These are phyloP conservation scores for Serendipita indica DNA, from an alignment of 768 basidiomycete species.

Conservation along the genomic window DNA sequence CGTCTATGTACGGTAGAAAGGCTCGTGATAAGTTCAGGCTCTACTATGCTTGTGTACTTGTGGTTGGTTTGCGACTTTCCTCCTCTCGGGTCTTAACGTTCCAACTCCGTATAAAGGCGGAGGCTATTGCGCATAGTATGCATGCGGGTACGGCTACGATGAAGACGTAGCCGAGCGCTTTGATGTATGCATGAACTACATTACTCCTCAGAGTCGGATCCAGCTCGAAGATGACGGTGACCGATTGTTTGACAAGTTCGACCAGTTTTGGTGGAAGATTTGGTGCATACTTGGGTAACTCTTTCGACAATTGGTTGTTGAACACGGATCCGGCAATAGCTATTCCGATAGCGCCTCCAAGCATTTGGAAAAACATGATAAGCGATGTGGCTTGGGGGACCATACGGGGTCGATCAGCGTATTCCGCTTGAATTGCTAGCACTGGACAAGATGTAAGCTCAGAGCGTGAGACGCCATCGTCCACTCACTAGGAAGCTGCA, in stretches of 20 bases:
- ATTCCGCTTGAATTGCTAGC: slow-evolving; percentile 27
- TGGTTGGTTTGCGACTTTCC: not conserved
- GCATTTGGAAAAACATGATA: slow-evolving; percentile 22
- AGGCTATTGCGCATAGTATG: slow-evolving; percentile 18
- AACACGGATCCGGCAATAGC: slow-evolving; percentile 15
- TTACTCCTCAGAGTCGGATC: slow-evolving; percentile 16
- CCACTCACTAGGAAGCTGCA: slow-evolving; percentile 10
- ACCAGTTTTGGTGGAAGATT: slow-evolving; percentile 17
- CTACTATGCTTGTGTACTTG: too few species aligned
- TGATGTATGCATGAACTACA: slow-evolving; percentile 16
- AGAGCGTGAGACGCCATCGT: too few species aligned
- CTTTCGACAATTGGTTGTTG: slow-evolving; percentile 21
- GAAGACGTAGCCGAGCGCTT: slow-evolving; percentile 18
- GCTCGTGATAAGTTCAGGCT: too few species aligned
- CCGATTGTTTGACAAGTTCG: slow-evolving; percentile 18
- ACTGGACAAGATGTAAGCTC: too few species aligned
- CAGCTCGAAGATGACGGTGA: slow-evolving; percentile 19
- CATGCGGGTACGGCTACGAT: slow-evolving; percentile 23
- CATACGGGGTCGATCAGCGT: slow-evolving; percentile 20
- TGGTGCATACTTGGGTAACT: slow-evolving; percentile 15
- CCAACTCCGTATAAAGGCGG: slow-evolving; percentile 22
- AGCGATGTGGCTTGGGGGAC: slow-evolving; percentile 24
- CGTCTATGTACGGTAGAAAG: too few species aligned
- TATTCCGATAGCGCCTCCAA: slow-evolving; percentile 20
- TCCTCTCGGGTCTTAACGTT: slow-evolving; percentile 18